A percentile compares a stretch with the other conserved stretches of the same genome.
Conservation (phyloP, 345 rosid genomes). For the Theobroma cacao region DNA sequence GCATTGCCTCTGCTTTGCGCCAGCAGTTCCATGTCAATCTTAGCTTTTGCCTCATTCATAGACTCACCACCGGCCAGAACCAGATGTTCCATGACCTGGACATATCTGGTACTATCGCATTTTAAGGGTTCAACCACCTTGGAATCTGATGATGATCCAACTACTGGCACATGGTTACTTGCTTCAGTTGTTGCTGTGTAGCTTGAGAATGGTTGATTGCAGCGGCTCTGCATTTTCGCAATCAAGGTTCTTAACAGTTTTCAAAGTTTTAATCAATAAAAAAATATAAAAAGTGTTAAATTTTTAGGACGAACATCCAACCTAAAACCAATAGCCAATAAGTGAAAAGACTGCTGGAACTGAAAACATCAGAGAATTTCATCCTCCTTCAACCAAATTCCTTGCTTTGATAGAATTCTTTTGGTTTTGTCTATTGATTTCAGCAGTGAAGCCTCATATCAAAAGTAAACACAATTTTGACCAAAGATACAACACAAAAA, state of each 20-base stretch:
- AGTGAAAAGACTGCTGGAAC: no score
- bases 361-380: no score
- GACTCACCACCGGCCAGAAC: conserved; percentile 33
- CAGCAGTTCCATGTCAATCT: conserved; percentile 51
- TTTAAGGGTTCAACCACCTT: conserved; percentile 18
- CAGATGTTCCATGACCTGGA: conserved; percentile 36
- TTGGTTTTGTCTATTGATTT: no score
- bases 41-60: conserved; percentile 25
- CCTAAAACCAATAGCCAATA: no score
- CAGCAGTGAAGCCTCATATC: no score
- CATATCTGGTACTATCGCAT: conserved; percentile 28
- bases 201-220: conserved; percentile 22
- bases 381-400: no score
- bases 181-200: conserved; percentile 51
- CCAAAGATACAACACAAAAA: no score
- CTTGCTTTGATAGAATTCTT: no score
- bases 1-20: conserved; percentile 82
- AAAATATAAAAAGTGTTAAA: no score
- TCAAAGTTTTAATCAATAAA: background rate
- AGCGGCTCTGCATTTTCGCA: background rate
- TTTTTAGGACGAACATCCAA: no score
- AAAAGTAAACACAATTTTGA: no score
- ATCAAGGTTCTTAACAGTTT: background rate
- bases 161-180: conserved; percentile 36
- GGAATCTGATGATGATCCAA: conserved; percentile 23